Evolutionary conservation across 371 early-diverging fungal species (phyloP).

Genomic region (Batkoa obscura): DNA sequence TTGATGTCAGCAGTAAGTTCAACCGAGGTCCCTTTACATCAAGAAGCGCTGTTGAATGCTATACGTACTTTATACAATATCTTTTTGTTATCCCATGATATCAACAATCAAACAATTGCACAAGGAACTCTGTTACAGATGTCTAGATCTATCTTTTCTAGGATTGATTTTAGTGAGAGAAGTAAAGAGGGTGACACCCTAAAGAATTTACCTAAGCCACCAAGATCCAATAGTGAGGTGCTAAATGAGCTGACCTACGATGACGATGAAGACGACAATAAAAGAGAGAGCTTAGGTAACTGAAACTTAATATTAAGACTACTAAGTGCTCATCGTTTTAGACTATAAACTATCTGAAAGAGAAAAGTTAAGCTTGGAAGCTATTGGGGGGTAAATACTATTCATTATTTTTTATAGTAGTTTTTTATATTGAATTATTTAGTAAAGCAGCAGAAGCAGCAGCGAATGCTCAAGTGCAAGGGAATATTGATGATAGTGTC

Average conservation of each 20-base stretch:
- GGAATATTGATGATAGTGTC: neutral
- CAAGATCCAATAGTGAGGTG: neutral
- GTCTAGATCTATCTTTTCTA: conserved; percentile 60
- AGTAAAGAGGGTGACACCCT: neutral
- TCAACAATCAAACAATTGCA: conserved; percentile 64
- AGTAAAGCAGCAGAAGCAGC: conserved; percentile 7
- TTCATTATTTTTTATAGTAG: neutral
- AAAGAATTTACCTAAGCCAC: neutral
- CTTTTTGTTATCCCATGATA: conserved; percentile 43
- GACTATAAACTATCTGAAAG: neutral
- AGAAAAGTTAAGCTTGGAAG: conserved; percentile 2
- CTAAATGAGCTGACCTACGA: neutral
- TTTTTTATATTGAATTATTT: neutral
- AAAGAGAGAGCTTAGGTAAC: neutral
- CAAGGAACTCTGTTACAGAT: conserved; percentile 80
- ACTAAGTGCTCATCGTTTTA: neutral
- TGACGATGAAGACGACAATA: neutral
- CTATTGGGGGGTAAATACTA: conserved; percentile 1
- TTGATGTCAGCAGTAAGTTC: conserved; percentile 63
- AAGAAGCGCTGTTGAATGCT: conserved; percentile 53
- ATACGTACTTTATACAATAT: conserved; percentile 53
- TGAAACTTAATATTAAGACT: neutral
- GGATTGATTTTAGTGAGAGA: conserved; percentile 14
- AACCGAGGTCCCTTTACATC: conserved; percentile 44
- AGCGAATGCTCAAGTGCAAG: conserved; percentile 5